Conservation (phyloP, 2,329 filamentous ascomycete genomes). For the Penicillium expansum region DNA sequence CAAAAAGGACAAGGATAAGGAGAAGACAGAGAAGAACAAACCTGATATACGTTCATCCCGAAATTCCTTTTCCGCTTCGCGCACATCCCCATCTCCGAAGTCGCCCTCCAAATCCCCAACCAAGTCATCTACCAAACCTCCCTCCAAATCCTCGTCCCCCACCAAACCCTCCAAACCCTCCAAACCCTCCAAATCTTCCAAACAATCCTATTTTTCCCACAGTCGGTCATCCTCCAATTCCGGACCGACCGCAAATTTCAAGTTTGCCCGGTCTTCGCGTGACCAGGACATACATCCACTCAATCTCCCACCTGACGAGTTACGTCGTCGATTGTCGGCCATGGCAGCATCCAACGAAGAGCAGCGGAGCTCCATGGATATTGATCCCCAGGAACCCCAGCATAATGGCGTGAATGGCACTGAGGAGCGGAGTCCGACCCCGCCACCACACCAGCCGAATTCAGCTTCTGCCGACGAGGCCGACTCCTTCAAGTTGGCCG, state of each 20-base stretch:
- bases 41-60: conserved; percentile 31
- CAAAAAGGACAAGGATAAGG: conserved; percentile 28
- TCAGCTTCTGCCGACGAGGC: conserved; percentile 65
- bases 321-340: conserved; percentile 65
- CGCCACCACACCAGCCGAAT: conserved; percentile 50
- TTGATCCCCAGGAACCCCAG: conserved; percentile 52
- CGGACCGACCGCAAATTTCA: conserved; percentile 34
- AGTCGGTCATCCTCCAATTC: conserved; percentile 34
- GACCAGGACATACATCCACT: conserved; percentile 74
- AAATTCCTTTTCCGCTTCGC: conserved; percentile 36
- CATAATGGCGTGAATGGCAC: conserved; percentile 34
- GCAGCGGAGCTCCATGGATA: conserved; percentile 67
- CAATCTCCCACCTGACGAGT: conserved; percentile 85
- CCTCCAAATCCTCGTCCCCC: conserved; percentile 7
- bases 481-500: conserved; percentile 85
- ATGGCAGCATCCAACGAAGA: conserved; percentile 50
- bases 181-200: conserved; percentile 22
- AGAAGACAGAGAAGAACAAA: conserved; percentile 16
- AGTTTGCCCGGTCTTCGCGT: conserved; percentile 34
- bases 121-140: conserved; percentile 18
- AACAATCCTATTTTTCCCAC: conserved; percentile 24
- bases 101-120: conserved; percentile 17
- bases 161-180: conserved; percentile 15
- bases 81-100: conserved; percentile 21
- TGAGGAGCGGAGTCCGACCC: conserved; percentile 44